A percentile compares a stretch with the other conserved stretches of the same genome.
Evolutionary conservation across 345 rosid species (phyloP).

Genomic region (Melaleuca alternifolia): DNA sequence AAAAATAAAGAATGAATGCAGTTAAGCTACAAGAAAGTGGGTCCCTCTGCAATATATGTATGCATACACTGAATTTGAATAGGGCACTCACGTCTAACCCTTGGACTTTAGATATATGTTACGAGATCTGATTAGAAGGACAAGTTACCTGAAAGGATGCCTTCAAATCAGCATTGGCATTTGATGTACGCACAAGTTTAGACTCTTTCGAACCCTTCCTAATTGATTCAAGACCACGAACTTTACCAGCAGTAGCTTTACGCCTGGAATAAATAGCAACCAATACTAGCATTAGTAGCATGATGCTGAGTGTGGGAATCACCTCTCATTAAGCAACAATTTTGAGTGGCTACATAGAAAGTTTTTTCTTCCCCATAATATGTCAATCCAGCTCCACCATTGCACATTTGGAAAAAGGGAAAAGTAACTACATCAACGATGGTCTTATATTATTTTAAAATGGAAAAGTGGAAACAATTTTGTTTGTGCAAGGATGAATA

Average conservation of each 20-base stretch:
- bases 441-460: background rate
- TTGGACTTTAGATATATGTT: background rate
- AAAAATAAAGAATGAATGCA: background rate
- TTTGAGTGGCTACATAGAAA: background rate
- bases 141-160: constrained; percentile 21
- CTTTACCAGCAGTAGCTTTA: constrained; percentile 21
- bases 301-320: background rate
- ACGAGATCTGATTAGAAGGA: background rate
- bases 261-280: constrained; percentile 14
- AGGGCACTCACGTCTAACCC: background rate
- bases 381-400: background rate
- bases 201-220: constrained; percentile 18
- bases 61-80: background rate
- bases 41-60: background rate
- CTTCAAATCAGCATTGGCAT: constrained; percentile 31
- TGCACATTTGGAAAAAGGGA: background rate
- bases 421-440: background rate
- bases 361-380: background rate
- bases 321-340: background rate
- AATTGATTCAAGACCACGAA: constrained; percentile 11
- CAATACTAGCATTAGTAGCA: background rate
- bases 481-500: background rate
- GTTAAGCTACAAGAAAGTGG: background rate
- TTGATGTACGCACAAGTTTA: constrained; percentile 29
- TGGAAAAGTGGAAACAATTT: background rate